These are phyloP conservation scores for Agapanthus africanus DNA, from an alignment of 106 monocot species.

Conservation along the genomic window DNA sequence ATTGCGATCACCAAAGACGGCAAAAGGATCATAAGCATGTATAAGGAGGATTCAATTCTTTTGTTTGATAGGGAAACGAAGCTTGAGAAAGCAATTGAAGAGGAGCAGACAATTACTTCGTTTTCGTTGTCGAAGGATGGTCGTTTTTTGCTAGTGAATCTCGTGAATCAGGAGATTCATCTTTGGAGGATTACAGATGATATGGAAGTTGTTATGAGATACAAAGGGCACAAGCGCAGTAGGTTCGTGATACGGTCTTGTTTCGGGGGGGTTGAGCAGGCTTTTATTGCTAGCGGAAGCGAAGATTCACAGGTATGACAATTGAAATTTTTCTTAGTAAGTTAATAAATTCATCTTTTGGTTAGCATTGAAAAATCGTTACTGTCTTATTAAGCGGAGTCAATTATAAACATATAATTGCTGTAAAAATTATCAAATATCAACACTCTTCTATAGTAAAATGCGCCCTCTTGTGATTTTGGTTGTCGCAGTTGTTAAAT, in stretches of 20 bases:
- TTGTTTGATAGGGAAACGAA: conserved; percentile 57
- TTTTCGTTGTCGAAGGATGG: conserved; percentile 79
- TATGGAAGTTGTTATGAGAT: conserved; percentile 43
- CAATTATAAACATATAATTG: not conserved
- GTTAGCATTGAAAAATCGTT: not conserved
- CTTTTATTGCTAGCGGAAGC: conserved; percentile 87
- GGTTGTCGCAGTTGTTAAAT: not conserved
- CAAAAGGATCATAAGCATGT: conserved; percentile 45
- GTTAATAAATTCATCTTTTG: not conserved
- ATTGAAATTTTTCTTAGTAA: not conserved
- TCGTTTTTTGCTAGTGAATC: conserved; percentile 63
- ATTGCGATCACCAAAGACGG: conserved; percentile 61
- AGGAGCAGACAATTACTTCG: conserved; percentile 64
- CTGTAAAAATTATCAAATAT: not conserved
- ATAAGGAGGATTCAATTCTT: conserved; percentile 43
- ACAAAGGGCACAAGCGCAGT: conserved; percentile 63
- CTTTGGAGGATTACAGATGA: conserved; percentile 60
- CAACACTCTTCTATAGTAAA: not conserved
- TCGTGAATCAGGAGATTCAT: conserved; percentile 73
- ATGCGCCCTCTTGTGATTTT: not conserved
- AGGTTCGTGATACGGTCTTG: conserved; percentile 82
- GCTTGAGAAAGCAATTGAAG: conserved; percentile 49
- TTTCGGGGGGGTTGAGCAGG: conserved; percentile 71
- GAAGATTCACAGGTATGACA: conserved; percentile 89
- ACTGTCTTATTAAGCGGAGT: conserved; percentile 3